These are phyloP conservation scores for Phytophthora multivora DNA, from an alignment of 352 stramenopile species.

Conservation along the genomic window DNA sequence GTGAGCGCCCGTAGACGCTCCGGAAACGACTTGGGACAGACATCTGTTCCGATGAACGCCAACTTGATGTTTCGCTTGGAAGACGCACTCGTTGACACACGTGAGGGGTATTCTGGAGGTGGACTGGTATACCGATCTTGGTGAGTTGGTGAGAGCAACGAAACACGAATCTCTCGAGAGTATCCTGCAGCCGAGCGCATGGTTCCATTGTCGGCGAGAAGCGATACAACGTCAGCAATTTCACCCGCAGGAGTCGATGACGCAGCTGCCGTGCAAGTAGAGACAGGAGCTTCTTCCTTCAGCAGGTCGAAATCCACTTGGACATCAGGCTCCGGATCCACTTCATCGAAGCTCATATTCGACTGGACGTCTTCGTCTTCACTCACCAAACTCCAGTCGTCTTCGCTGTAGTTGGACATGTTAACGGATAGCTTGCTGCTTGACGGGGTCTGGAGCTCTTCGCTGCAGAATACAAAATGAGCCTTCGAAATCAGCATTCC, in stretches of 20 bases:
- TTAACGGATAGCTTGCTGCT: not conserved
- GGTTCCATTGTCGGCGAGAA: constrained; percentile 26
- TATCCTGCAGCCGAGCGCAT: constrained; percentile 16
- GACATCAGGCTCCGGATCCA: constrained; percentile 31
- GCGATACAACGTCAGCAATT: constrained; percentile 29
- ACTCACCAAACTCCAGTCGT: constrained; percentile 69
- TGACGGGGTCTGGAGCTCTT: constrained; percentile 1
- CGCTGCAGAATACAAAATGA: constrained; percentile 21
- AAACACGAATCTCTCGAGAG: constrained; percentile 34
- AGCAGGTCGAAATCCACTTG: constrained; percentile 25
- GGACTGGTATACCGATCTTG: constrained; percentile 17
- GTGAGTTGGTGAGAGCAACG: constrained; percentile 45
- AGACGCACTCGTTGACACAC: not conserved
- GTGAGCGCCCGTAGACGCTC: constrained; percentile 37
- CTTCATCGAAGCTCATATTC: constrained; percentile 38
- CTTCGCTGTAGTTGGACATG: constrained; percentile 36
- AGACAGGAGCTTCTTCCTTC: not conserved
- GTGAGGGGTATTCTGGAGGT: constrained; percentile 6
- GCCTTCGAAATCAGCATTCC: not conserved
- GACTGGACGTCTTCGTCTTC: constrained; percentile 36
- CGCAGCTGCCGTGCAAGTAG: not conserved
- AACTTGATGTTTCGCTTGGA: constrained; percentile 30
- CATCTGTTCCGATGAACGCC: constrained; percentile 26
- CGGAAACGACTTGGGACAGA: constrained; percentile 14
- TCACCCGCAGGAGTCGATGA: not conserved